Evolutionary conservation across 176 grass and related monocot genomes (phyloP).

Genomic region (Paspalum notatum): DNA sequence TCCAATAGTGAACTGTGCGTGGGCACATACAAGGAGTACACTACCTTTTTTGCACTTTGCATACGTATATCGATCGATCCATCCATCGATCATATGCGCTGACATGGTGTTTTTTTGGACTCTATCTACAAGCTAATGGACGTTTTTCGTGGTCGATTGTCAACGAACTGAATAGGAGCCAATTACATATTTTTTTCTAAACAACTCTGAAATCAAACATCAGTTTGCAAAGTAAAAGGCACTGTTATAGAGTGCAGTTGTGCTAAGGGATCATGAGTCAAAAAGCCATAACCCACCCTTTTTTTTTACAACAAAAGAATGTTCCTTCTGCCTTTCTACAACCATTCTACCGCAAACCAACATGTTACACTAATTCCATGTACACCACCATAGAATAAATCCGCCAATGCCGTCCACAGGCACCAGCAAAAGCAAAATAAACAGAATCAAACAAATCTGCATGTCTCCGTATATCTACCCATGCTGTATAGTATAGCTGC

Average conservation of each 20-base stretch:
- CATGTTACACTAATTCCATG: neutral
- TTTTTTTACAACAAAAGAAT: slow-evolving; percentile 30
- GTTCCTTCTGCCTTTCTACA: neutral
- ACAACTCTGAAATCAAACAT: too few relatives aligned
- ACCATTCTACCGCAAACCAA: neutral
- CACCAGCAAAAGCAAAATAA: neutral
- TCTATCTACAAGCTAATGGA: too few relatives aligned
- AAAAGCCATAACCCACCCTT: neutral
- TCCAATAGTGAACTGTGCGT: too few relatives aligned
- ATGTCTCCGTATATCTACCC: neutral
- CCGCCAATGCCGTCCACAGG: neutral
- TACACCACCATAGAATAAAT: neutral
- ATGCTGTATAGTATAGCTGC: neutral
- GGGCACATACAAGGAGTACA: too few relatives aligned
- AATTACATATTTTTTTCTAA: too few relatives aligned
- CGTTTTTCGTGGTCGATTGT: too few relatives aligned
- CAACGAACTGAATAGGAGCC: too few relatives aligned
- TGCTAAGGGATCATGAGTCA: neutral
- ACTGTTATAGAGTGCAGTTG: neutral
- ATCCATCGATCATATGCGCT: too few relatives aligned
- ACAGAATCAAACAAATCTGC: neutral
- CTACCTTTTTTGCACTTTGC: too few relatives aligned
- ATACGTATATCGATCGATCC: too few relatives aligned
- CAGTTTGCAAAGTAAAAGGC: neutral
- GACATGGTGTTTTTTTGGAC: too few relatives aligned